These are phyloP conservation scores for Trypanosoma platydactyli DNA, from an alignment of 208 protist species.

Conservation along the genomic window DNA sequence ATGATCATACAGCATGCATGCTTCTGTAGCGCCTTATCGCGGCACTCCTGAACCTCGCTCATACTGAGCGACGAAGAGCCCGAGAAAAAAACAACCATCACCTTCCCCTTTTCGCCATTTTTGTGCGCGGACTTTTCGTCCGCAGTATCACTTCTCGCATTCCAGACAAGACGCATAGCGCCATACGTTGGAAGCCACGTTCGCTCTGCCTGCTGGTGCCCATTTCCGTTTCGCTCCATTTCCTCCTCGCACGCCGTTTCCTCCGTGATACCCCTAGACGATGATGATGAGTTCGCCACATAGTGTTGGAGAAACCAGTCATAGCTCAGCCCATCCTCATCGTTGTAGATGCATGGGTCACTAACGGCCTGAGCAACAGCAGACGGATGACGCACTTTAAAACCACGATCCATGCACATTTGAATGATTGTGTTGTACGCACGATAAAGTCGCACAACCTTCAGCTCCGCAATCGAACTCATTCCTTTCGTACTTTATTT, in stretches of 20 bases:
- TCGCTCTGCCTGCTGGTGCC: slow-evolving; percentile 28
- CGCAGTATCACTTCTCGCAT: neutral
- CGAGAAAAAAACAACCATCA: slow-evolving; percentile 72
- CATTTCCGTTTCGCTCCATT: neutral
- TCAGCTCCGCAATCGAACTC: slow-evolving; percentile 74
- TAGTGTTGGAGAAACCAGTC: slow-evolving; percentile 76
- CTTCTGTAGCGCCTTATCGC: slow-evolving; percentile 64
- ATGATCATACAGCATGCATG: slow-evolving; percentile 61
- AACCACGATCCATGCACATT: slow-evolving; percentile 77
- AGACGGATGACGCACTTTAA: slow-evolving; percentile 71
- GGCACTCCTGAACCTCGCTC: slow-evolving; percentile 53
- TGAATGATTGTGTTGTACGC: slow-evolving; percentile 81
- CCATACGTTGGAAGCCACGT: slow-evolving; percentile 59
- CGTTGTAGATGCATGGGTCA: slow-evolving; percentile 30
- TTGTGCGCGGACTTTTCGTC: neutral
- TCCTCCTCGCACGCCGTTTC: slow-evolving; percentile 29
- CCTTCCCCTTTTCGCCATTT: slow-evolving; percentile 24
- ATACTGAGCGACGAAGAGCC: slow-evolving; percentile 44
- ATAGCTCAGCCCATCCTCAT: slow-evolving; percentile 58
- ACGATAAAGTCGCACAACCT: slow-evolving; percentile 71
- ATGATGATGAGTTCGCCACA: slow-evolving; percentile 17
- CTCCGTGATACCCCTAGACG: neutral
- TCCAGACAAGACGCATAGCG: slow-evolving; percentile 65
- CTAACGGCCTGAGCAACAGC: slow-evolving; percentile 57
- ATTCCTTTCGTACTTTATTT: slow-evolving; percentile 25